Percentiles rank a stretch among this genome's conserved stretches.
Evolutionary conservation across 352 stramenopile genomes (phyloP).

Genomic region (Phytophthora sansomeana): DNA sequence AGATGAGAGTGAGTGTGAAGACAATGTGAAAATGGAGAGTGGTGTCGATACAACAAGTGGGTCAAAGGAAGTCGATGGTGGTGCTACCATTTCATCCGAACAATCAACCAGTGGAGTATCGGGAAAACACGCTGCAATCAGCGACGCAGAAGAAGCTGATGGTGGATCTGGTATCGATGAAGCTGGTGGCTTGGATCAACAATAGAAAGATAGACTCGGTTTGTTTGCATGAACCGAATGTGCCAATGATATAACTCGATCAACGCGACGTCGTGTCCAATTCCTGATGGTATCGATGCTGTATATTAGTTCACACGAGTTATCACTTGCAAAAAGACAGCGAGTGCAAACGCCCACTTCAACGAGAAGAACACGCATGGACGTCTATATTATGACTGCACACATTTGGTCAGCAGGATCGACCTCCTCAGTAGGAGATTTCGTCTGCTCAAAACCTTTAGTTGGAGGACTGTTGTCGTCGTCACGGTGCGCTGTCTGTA

Average conservation of each 20-base stretch:
- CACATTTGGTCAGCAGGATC: background rate
- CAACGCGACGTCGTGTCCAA: too few relatives aligned
- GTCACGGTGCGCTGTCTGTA: too few relatives aligned
- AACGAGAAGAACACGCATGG: background rate
- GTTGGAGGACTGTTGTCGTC: too few relatives aligned
- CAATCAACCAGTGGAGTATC: background rate
- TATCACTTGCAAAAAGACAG: too few relatives aligned
- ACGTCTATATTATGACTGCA: background rate
- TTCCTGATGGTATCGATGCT: too few relatives aligned
- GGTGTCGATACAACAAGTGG: background rate
- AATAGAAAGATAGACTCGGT: background rate
- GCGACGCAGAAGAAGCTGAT: too few relatives aligned
- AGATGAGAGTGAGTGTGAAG: conserved; percentile 28
- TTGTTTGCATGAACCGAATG: background rate
- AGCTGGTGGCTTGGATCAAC: too few relatives aligned
- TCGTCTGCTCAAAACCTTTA: conserved; percentile 10
- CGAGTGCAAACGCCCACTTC: background rate
- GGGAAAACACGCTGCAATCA: too few relatives aligned
- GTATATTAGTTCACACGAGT: too few relatives aligned
- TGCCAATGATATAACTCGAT: too few relatives aligned
- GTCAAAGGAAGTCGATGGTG: background rate
- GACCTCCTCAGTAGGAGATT: background rate
- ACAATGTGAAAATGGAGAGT: background rate
- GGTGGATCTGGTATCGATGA: too few relatives aligned
- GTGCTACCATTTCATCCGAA: background rate